Base-by-base conservation (phyloP, 2,329 filamentous ascomycete genomes). In the Neonectria magnoliae region DNA sequence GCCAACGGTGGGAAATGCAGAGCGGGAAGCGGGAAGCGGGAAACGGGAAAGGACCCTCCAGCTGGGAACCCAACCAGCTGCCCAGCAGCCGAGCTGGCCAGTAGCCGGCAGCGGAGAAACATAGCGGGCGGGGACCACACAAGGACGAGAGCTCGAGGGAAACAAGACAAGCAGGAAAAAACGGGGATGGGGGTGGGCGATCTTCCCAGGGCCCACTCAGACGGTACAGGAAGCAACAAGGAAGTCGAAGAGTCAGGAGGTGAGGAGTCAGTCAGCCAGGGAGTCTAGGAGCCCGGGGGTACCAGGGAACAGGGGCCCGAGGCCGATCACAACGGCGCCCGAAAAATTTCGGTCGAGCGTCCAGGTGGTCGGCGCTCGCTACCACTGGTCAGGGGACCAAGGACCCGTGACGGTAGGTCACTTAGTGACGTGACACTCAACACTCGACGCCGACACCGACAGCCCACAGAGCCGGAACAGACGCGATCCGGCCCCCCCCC, bases 281-380 rank as follows among this genome's bases (percentile, higher is more conserved):
- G 25, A 25, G 25, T 25, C 25, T 5, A 5, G 25, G 25, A 25
- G 25, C 25, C 25, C 25, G 25, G 55, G 55, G 42, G 16, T 45
- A 5, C 25, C 51, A 58, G n/a, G 48, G 18, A 13, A 41, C 27
- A 20, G 42, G 50, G 18, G 59, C 52, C 57, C 64, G 52, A 65
- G 64, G 57, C 66, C 63, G 61, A 68, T 58, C 59, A 60, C 64
- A 71, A 73, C 69, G 63, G 64, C 60, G 68, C 68, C 72, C 72
- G 72, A 74, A 71, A 65, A 48, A 57, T 64, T 71, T 74, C 72
- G 72, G 72, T 69, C 67, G 38, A 44, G 48, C 41, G 64, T 11
- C 38, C n/a, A 42, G n/a, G n/a, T 59, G 45, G 51, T 51, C 66
- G 59, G 64, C 68, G 60, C 48, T 51, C n/a, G 29, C 48, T 51